Evolutionary conservation across 2,329 filamentous ascomycete species (phyloP), one percentile per base, ranked within the genome.

Genomic region (Colletotrichum theobromicola): DNA sequence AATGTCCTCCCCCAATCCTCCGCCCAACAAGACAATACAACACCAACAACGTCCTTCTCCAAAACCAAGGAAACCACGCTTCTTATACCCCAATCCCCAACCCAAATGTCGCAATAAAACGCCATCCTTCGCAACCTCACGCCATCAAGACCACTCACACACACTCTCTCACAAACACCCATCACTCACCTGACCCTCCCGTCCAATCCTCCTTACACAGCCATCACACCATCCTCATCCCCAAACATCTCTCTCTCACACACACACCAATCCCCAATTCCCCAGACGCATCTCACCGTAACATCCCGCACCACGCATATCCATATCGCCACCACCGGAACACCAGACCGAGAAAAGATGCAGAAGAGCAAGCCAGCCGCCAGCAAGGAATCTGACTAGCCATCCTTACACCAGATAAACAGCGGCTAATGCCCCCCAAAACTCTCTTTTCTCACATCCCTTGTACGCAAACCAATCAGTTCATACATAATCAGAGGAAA

Each of bases 351-450:
- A 50, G 10, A 50, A n/a, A n/a, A n/a, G n/a, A n/a, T 10, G 42
- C 42, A 50, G 42, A 50, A 50, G n/a, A 50, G 10, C 42, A 50
- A 50, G 42, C 42, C 42, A 21, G n/a, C 37, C 42, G 9, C 42
- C 42, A 50, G 42, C 64, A 67, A 60, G 53, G 53, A 60, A 60
- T n/a, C 53, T 67, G 64, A 67, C 64, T 67, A 67, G 64, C 63
- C 63, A 35, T 66, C 30, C 30, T 21, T 32, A 30, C 26, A 12
- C 30, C 16, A 28, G 2, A 18, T 18, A 32, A 32, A 34, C 28
- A 18, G 28, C 26, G n/a, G n/a, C 57, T 21, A 66, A 66, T 57
- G 50, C 64, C 32, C 65, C 65, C 65, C 65, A 32, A 46, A 67
- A 67, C 65, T 67, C 55, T 50, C 35, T 61, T 61, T 61, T 21